A percentile compares a stretch with the other conserved stretches of the same genome.
These are phyloP conservation scores for Phytophthora syringae DNA, from an alignment of 352 stramenopile genomes.

Conservation along the genomic window DNA sequence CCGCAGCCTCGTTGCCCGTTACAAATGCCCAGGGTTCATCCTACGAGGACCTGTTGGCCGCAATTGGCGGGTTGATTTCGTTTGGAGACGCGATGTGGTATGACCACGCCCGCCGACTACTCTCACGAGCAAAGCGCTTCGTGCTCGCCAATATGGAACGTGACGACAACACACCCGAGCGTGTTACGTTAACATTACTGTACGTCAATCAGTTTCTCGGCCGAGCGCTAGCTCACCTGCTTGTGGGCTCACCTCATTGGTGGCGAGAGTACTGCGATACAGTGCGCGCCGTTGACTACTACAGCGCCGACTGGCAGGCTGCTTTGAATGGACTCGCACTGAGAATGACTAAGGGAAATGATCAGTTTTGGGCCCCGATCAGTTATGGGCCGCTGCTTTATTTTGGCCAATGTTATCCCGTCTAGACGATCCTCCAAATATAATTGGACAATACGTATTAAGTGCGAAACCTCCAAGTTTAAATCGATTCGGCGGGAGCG, in stretches of 20 bases:
- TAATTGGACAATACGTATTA: too few species aligned
- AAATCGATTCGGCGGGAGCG: too few species aligned
- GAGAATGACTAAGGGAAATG: not conserved
- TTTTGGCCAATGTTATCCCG: too few species aligned
- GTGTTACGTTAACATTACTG: not conserved
- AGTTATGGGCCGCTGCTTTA: too few species aligned
- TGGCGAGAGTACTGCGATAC: conserved; percentile 3
- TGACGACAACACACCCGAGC: not conserved
- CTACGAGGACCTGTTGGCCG: conserved; percentile 1
- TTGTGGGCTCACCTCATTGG: conserved; percentile 4
- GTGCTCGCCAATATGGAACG: not conserved
- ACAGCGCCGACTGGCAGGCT: not conserved
- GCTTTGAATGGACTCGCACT: not conserved
- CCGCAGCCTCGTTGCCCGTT: not conserved
- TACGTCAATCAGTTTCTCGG: conserved; percentile 1
- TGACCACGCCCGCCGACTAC: not conserved
- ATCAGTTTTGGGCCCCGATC: too few species aligned
- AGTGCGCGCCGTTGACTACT: conserved; percentile 8
- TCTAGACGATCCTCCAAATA: too few species aligned
- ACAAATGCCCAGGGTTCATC: not conserved
- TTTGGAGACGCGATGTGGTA: conserved; percentile 8
- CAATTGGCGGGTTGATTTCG: conserved; percentile 3
- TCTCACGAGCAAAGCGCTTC: not conserved
- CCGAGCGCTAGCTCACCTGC: not conserved
- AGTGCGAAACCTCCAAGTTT: too few species aligned